phyloP scores from a whole-genome alignment of 805 yeast species.

The Wickerhamomyces kurtzmanii region DNA sequence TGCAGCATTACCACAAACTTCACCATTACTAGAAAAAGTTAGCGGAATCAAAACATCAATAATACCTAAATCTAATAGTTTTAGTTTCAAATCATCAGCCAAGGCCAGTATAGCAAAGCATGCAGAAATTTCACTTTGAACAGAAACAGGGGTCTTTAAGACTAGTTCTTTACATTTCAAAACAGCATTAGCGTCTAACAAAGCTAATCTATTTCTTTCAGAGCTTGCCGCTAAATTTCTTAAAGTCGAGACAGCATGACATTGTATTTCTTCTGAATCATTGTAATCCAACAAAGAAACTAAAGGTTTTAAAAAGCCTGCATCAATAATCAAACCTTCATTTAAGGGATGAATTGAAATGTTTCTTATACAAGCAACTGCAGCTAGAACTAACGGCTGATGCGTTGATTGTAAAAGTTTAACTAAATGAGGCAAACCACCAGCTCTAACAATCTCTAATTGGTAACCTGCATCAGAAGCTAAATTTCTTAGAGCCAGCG shows the following conservation, averaged over 20 bases:
- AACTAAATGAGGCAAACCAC: constrained; percentile 92
- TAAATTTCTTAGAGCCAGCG: constrained; percentile 87
- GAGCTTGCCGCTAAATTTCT: constrained; percentile 94
- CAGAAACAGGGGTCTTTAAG: constrained; percentile 76
- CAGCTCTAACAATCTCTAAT: constrained; percentile 89
- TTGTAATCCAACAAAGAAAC: constrained; percentile 75
- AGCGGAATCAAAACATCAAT: constrained; percentile 86
- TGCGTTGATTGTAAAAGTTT: constrained; percentile 80
- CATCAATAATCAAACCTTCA: constrained; percentile 92
- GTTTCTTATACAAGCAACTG: constrained; percentile 97
- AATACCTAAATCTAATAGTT: constrained; percentile 73
- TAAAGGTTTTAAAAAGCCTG: constrained; percentile 89
- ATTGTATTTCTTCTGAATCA: constrained; percentile 92
- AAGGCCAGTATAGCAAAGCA: constrained; percentile 94
- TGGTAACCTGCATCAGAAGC: constrained; percentile 96
- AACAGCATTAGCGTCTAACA: constrained; percentile 92
- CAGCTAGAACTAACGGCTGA: constrained; percentile 87
- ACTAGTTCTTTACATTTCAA: constrained; percentile 86
- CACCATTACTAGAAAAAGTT: constrained; percentile 79
- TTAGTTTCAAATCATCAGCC: constrained; percentile 88
- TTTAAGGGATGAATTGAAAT: constrained; percentile 94
- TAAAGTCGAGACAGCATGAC: constrained; percentile 94
- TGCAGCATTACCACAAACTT: constrained; percentile 98
- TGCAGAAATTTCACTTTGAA: constrained; percentile 93
- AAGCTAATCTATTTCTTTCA: constrained; percentile 84